phyloP scores from a whole-genome alignment of 441 rosid species.

The Erysimum cheiri region DNA sequence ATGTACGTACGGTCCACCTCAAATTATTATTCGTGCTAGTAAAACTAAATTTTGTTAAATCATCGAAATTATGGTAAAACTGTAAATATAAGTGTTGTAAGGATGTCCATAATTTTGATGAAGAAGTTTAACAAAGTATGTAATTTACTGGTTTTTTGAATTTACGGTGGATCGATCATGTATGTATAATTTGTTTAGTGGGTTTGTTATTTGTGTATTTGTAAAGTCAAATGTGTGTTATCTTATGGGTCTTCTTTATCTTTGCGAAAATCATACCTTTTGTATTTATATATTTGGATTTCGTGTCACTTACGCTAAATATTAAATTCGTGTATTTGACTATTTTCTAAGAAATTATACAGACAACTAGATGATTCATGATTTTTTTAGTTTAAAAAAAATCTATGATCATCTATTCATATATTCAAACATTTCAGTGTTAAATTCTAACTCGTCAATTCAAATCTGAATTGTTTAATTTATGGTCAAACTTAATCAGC shows the following conservation, averaged over 20 bases:
- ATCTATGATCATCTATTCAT: no score
- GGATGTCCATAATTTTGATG: constrained; percentile 35
- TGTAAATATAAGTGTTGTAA: constrained; percentile 35
- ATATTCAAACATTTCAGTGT: no score
- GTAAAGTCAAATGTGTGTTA: constrained; percentile 26
- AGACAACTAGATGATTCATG: no score
- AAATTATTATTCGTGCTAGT: constrained; percentile 11
- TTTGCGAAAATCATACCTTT: background rate
- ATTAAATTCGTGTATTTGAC: no score
- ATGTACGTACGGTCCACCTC: constrained; percentile 3
- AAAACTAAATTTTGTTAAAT: constrained; percentile 17
- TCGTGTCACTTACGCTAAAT: background rate
- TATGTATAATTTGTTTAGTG: constrained; percentile 2
- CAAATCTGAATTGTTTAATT: background rate
- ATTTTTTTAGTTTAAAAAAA: no score
- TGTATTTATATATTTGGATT: constrained; percentile 1
- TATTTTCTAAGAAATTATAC: no score
- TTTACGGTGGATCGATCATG: constrained; percentile 23
- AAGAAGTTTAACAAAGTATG: constrained; percentile 5
- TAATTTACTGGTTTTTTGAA: constrained; percentile 15
- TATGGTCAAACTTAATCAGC: background rate
- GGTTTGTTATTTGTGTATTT: constrained; percentile 19
- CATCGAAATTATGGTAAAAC: constrained; percentile 35
- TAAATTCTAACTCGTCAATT: background rate
- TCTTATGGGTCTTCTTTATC: background rate